A percentile compares a stretch with the other conserved stretches of the same genome.
These are phyloP conservation scores for Fusarium pilosicola DNA, from an alignment of 2,329 filamentous ascomycete genomes.

Conservation along the genomic window DNA sequence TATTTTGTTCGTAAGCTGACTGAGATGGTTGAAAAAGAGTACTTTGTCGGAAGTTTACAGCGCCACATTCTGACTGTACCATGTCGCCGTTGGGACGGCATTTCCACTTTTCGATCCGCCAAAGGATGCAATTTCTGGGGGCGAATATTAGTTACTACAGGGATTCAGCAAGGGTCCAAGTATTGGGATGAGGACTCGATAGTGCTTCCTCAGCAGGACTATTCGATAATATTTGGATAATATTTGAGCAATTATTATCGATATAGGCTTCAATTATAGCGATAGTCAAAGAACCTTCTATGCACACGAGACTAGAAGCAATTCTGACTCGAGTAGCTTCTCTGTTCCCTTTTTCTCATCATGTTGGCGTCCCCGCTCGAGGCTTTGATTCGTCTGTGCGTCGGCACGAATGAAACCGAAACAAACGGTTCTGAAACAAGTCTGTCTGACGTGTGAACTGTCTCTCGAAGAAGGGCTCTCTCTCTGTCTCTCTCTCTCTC, in stretches of 20 bases:
- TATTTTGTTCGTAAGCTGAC: neutral
- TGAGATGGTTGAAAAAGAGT: neutral
- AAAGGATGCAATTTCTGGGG: slow-evolving; percentile 26
- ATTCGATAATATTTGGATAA: neutral
- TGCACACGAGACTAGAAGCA: neutral
- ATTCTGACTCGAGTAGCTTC: slow-evolving; percentile 4
- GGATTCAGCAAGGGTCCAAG: slow-evolving; percentile 9
- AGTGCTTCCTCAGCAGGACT: neutral
- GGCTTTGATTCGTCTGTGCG: slow-evolving; percentile 14
- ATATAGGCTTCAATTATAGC: neutral
- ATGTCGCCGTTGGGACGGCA: slow-evolving; percentile 3
- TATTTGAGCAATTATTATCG: neutral
- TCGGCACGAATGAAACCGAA: slow-evolving; percentile 33
- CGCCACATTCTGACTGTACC: slow-evolving; percentile 19
- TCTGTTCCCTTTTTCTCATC: neutral
- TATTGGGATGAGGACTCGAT: slow-evolving; percentile 2
- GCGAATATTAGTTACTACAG: neutral
- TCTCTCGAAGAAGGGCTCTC: neutral
- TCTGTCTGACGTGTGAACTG: slow-evolving; percentile 27
- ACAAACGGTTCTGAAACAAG: slow-evolving; percentile 38
- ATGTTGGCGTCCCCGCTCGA: slow-evolving; percentile 13
- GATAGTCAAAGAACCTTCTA: neutral
- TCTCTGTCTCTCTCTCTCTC: neutral
- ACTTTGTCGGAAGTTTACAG: slow-evolving; percentile 16
- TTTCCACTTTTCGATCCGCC: slow-evolving; percentile 33